Percentiles rank a stretch among this genome's conserved stretches.
Conservation (phyloP, 2,329 filamentous ascomycete genomes). For the Xylogone sp. region DNA sequence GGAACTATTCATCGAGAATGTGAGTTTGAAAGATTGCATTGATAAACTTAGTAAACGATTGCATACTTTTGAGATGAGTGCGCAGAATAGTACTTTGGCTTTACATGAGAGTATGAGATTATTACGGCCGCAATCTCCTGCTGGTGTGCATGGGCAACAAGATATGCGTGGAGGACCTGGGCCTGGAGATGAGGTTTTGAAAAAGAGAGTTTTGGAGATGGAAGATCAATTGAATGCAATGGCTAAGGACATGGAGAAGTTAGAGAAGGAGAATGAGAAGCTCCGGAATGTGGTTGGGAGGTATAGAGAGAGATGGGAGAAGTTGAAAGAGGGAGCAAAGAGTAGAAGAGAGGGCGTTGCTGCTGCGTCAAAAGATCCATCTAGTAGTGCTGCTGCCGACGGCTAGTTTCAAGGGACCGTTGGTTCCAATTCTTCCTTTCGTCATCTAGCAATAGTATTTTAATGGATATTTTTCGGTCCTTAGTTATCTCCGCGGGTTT, state of each 20-base stretch:
- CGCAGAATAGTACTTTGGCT: constrained; percentile 81
- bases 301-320: constrained; percentile 65
- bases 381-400: too few species aligned
- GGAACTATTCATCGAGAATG: constrained; percentile 85
- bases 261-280: constrained; percentile 60
- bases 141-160: constrained; percentile 16
- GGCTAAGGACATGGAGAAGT: constrained; percentile 57
- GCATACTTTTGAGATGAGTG: constrained; percentile 90
- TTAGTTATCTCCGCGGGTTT: too few species aligned
- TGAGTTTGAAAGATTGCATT: constrained; percentile 76
- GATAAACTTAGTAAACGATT: constrained; percentile 84
- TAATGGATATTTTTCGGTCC: too few species aligned
- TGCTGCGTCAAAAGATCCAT: not conserved
- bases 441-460: too few species aligned
- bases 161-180: constrained; percentile 14
- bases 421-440: too few species aligned
- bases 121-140: constrained; percentile 53
- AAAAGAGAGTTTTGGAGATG: constrained; percentile 55
- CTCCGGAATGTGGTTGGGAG: constrained; percentile 47
- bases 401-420: too few species aligned
- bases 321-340: constrained; percentile 61
- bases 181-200: constrained; percentile 38
- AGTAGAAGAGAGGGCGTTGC: constrained; percentile 28
- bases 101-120: constrained; percentile 78
- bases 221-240: constrained; percentile 61